A percentile compares a stretch with the other conserved stretches of the same genome.
Evolutionary conservation across 768 basidiomycete species (phyloP).

Genomic region (Boletus rex-veris): DNA sequence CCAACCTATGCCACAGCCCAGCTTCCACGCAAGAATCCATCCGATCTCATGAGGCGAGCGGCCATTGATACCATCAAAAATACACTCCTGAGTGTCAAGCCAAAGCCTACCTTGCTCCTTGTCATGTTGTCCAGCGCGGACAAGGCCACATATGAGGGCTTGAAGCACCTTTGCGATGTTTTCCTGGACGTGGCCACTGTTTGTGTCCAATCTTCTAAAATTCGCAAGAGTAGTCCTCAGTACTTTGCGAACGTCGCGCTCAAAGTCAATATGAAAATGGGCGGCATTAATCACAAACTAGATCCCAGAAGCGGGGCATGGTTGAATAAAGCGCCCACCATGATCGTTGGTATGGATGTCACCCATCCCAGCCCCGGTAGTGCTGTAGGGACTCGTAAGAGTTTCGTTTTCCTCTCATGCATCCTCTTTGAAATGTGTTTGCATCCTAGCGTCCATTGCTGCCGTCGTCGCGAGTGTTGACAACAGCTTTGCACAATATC

Average conservation of each 20-base stretch:
- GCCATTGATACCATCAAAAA: conserved; percentile 48
- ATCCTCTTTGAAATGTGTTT: not conserved
- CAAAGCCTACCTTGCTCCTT: conserved; percentile 43
- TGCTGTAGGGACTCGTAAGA: conserved; percentile 44
- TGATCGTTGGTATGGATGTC: conserved; percentile 60
- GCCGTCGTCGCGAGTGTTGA: conserved; percentile 53
- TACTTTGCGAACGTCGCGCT: conserved; percentile 56
- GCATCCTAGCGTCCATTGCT: conserved; percentile 41
- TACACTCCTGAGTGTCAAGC: conserved; percentile 35
- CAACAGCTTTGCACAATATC: conserved; percentile 44
- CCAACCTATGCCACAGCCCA: conserved; percentile 34
- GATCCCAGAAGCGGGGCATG: conserved; percentile 37
- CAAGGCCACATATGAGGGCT: conserved; percentile 46
- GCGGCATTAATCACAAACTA: conserved; percentile 49
- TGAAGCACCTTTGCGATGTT: conserved; percentile 52
- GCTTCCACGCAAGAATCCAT: conserved; percentile 49
- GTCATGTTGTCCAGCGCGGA: conserved; percentile 48
- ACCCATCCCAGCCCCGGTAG: conserved; percentile 80
- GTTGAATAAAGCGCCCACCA: conserved; percentile 42
- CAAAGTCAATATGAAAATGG: conserved; percentile 55
- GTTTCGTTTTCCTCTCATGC: not conserved
- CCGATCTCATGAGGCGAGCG: conserved; percentile 50
- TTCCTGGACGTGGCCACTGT: conserved; percentile 54
- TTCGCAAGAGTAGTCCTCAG: conserved; percentile 58
- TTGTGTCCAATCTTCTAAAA: conserved; percentile 70